Evolutionary conservation across 2,329 filamentous ascomycete genomes (phyloP).

Genomic region (Apiospora saccharicola): DNA sequence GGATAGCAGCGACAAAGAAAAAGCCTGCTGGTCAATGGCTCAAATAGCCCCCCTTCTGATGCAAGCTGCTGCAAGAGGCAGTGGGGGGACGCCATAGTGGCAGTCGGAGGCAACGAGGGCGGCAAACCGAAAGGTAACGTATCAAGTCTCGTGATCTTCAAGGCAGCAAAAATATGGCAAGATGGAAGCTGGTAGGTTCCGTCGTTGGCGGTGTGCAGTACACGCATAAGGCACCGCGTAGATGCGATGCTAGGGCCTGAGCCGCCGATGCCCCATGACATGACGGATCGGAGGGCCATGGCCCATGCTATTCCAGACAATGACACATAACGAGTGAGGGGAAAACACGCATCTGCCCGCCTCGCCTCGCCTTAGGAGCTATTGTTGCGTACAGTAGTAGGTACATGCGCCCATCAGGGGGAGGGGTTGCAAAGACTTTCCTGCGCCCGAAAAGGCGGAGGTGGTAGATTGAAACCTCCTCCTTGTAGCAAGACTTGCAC

Average conservation of each 20-base stretch:
- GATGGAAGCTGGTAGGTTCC: neutral
- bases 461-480: neutral
- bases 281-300: slow-evolving; percentile 6
- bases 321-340: slow-evolving; percentile 17
- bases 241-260: neutral
- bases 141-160: slow-evolving; percentile 20
- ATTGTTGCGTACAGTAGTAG: slow-evolving; percentile 15
- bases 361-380: slow-evolving; percentile 10
- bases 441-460: slow-evolving; percentile 10
- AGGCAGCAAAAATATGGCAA: neutral
- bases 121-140: slow-evolving; percentile 20
- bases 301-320: neutral
- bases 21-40: neutral
- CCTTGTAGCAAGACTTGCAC: neutral
- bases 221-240: neutral
- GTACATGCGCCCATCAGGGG: neutral
- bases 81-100: neutral
- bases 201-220: slow-evolving; percentile 15
- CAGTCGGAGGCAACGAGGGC: neutral
- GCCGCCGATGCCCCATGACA: slow-evolving; percentile 6
- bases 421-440: neutral
- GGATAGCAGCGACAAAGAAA: neutral
- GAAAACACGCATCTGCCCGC: neutral
- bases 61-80: slow-evolving; percentile 1
- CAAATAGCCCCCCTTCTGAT: neutral